Conservation (phyloP, 176 grass and related monocot species). For the Oryza brachyantha region DNA sequence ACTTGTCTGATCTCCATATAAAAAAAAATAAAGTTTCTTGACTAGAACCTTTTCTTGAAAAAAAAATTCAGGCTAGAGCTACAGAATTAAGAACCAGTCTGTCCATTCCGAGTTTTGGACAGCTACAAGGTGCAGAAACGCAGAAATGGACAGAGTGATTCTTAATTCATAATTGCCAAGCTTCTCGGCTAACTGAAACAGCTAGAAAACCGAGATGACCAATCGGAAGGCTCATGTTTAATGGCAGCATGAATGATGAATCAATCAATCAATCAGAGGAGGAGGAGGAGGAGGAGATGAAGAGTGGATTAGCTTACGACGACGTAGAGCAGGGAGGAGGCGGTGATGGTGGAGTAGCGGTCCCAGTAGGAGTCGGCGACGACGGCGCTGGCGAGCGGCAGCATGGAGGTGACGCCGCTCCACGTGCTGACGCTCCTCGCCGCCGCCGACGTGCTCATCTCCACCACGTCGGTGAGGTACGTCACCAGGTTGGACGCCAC, state of each 20-base stretch:
- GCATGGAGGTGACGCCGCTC: slow-evolving; percentile 80
- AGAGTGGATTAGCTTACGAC: slow-evolving; percentile 29
- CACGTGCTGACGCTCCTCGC: slow-evolving; percentile 78
- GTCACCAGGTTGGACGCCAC: slow-evolving; percentile 88
- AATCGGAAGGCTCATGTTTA: not conserved
- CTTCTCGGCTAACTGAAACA: not conserved
- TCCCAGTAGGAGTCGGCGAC: slow-evolving; percentile 86
- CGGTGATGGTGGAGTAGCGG: slow-evolving; percentile 59
- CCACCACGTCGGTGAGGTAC: slow-evolving; percentile 67
- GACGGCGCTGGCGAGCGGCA: slow-evolving; percentile 68
- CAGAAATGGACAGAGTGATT: not conserved
- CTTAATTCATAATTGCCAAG: not conserved
- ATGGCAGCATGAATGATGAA: too few relatives aligned
- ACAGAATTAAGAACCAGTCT: too few relatives aligned
- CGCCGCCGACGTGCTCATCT: slow-evolving; percentile 80
- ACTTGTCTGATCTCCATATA: not conserved
- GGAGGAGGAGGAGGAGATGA: too few relatives aligned
- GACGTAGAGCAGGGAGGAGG: slow-evolving; percentile 77
- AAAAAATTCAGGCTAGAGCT: too few relatives aligned
- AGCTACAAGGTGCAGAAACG: not conserved
- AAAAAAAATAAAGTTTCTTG: not conserved
- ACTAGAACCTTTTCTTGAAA: not conserved
- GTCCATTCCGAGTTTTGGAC: too few relatives aligned
- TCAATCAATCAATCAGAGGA: not conserved
- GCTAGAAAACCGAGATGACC: not conserved